phyloP scores from a whole-genome alignment of 768 basidiomycete species.

The Boletus pseudopeckii region DNA sequence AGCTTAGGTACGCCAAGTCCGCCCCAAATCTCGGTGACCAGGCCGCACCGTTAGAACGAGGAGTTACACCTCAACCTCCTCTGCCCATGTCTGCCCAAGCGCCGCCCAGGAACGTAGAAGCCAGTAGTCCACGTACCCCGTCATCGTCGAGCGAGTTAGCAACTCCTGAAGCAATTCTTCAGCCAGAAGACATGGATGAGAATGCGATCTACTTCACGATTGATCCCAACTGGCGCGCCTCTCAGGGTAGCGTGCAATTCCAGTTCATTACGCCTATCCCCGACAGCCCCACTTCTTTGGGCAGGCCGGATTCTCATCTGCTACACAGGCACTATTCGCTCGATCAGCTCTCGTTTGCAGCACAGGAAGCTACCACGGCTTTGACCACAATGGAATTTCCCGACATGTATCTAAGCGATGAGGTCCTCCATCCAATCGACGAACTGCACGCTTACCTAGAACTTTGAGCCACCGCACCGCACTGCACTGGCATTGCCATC shows the following conservation, averaged over 20 bases:
- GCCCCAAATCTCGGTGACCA: constrained; percentile 20
- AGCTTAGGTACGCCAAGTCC: constrained; percentile 21
- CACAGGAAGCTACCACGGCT: background rate
- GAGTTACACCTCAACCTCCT: background rate
- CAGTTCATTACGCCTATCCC: constrained; percentile 27
- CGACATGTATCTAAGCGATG: background rate
- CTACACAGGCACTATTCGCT: constrained; percentile 21
- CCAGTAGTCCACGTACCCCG: background rate
- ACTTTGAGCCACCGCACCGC: constrained; percentile 3
- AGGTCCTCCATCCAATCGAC: constrained; percentile 15
- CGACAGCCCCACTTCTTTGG: constrained; percentile 2
- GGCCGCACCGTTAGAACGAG: background rate
- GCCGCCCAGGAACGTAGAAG: background rate
- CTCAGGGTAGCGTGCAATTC: constrained; percentile 20
- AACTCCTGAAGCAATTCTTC: background rate
- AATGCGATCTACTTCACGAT: constrained; percentile 30
- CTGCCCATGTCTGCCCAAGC: background rate
- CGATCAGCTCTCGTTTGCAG: constrained; percentile 11
- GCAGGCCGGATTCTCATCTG: constrained; percentile 23
- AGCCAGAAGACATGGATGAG: constrained; percentile 14
- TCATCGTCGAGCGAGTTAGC: background rate
- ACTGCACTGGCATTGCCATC: background rate
- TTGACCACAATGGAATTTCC: background rate
- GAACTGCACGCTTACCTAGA: constrained; percentile 24
- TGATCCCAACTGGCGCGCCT: constrained; percentile 21